Evolutionary conservation across 148 eudicot genomes (phyloP).

Genomic region (Nepenthes mirabilis): DNA sequence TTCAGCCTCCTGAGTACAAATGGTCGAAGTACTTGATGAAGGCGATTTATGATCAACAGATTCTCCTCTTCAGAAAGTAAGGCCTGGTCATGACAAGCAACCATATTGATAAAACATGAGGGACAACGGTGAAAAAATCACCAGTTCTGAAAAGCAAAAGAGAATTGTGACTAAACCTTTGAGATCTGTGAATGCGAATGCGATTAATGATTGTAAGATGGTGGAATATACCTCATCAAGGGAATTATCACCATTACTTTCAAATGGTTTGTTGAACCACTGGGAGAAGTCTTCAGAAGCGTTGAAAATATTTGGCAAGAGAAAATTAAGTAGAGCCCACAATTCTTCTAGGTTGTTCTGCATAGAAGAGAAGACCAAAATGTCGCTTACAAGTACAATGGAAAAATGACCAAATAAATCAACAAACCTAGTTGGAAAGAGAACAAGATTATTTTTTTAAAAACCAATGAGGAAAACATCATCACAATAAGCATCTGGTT

Average conservation of each 20-base stretch:
- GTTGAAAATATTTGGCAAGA: conserved; percentile 89
- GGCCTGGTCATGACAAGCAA: conserved; percentile 31
- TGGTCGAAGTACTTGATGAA: conserved; percentile 99
- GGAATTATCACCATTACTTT: conserved; percentile 80
- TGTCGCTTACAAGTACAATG: background rate
- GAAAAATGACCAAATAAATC: background rate
- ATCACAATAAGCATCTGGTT: background rate
- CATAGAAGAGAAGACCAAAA: conserved; percentile 6
- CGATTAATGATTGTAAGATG: background rate
- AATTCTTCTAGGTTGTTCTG: conserved; percentile 98
- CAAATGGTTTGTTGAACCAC: conserved; percentile 99
- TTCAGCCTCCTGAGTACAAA: conserved; percentile 94
- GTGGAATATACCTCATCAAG: conserved; percentile 50
- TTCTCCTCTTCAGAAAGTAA: conserved; percentile 96
- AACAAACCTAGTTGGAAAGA: background rate
- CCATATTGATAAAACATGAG: background rate
- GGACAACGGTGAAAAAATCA: background rate
- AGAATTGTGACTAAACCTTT: too few species aligned
- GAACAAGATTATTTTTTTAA: background rate
- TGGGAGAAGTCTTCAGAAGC: conserved; percentile 97
- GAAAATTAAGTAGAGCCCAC: conserved; percentile 96
- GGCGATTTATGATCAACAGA: conserved; percentile 90
- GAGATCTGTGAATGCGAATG: background rate
- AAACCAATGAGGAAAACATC: background rate
- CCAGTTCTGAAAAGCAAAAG: background rate